These are phyloP conservation scores for Fusarium temperatum DNA, from an alignment of 2,329 filamentous ascomycete species.

Conservation along the genomic window DNA sequence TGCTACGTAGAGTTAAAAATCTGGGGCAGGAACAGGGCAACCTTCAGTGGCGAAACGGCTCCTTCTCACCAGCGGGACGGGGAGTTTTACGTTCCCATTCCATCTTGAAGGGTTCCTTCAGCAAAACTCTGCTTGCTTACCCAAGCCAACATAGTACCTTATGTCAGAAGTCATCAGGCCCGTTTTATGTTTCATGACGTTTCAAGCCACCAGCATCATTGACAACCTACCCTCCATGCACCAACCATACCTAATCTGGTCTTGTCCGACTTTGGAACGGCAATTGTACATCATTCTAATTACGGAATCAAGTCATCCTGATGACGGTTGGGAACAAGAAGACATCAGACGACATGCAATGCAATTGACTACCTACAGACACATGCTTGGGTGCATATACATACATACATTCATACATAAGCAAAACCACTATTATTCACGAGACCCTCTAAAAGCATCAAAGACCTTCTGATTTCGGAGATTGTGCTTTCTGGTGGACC, in stretches of 20 bases:
- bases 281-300: background rate
- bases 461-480: constrained; percentile 19
- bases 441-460: background rate
- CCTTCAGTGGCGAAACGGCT: constrained; percentile 34
- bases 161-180: constrained; percentile 4
- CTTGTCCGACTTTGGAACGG: background rate
- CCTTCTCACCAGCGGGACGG: constrained; percentile 23
- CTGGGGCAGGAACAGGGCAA: constrained; percentile 17
- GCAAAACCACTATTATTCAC: background rate
- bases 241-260: constrained; percentile 1
- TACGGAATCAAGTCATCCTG: background rate
- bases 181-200: constrained; percentile 28
- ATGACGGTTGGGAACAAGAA: background rate
- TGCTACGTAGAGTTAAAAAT: constrained; percentile 33
- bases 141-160: constrained; percentile 2
- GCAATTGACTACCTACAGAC: background rate
- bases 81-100: constrained; percentile 33
- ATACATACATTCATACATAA: background rate
- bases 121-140: constrained; percentile 12
- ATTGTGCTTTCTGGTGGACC: constrained; percentile 18
- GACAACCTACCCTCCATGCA: background rate
- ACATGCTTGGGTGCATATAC: background rate
- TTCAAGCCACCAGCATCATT: constrained; percentile 27
- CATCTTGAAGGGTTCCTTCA: constrained; percentile 3
- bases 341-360: background rate